Evolutionary conservation across 345 rosid genomes (phyloP).

Genomic region (Syzygium aromaticum): DNA sequence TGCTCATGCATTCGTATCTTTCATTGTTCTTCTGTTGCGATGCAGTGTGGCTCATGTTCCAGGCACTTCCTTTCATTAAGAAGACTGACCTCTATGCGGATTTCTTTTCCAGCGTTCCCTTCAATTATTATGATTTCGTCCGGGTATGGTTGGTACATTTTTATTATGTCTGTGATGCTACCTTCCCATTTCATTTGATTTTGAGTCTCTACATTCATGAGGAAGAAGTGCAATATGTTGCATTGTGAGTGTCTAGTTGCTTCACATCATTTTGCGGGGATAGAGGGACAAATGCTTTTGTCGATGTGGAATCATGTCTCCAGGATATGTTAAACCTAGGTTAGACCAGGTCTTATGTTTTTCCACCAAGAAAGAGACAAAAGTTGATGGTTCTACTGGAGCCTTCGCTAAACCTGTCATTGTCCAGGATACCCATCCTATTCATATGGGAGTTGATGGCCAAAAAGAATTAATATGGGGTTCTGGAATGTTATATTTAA

Average conservation of each 20-base stretch:
- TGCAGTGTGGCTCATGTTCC: conserved; percentile 71
- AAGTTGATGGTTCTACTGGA: background rate
- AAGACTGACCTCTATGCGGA: conserved; percentile 42
- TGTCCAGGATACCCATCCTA: background rate
- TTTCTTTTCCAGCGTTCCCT: conserved; percentile 46
- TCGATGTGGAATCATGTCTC: background rate
- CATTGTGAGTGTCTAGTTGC: background rate
- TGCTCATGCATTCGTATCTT: background rate
- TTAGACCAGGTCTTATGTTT: background rate
- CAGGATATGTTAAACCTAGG: background rate
- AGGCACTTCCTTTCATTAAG: conserved; percentile 66
- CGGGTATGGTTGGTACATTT: conserved; percentile 26
- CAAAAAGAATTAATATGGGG: background rate
- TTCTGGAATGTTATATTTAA: background rate
- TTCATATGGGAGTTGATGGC: background rate
- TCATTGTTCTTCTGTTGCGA: background rate
- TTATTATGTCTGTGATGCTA: background rate
- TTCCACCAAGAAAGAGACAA: background rate
- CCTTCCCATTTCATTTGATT: background rate
- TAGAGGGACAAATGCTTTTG: background rate
- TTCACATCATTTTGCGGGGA: background rate
- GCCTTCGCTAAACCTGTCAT: background rate
- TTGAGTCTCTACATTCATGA: background rate
- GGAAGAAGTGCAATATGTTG: background rate
- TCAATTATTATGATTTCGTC: conserved; percentile 48